phyloP scores from a whole-genome alignment of 2,329 filamentous ascomycete genomes.

The Calonectria honghensis region DNA sequence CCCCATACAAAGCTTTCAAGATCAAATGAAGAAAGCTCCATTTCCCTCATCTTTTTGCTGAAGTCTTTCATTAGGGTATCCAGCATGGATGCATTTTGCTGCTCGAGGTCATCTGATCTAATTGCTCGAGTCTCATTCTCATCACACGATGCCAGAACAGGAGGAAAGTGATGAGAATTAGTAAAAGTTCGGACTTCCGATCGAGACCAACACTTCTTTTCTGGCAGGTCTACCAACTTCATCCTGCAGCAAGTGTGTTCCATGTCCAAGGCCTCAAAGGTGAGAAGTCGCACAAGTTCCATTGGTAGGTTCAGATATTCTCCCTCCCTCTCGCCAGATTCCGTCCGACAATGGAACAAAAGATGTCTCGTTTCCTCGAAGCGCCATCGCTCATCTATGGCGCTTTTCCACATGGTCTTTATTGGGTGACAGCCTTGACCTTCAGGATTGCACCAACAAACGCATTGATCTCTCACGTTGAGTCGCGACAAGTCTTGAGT shows the following conservation, averaged over 20 bases:
- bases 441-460: conserved; percentile 19
- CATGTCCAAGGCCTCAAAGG: conserved; percentile 26
- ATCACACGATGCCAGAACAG: neutral
- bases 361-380: too few species aligned
- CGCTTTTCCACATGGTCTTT: neutral
- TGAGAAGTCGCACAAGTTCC: conserved; percentile 10
- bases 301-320: neutral
- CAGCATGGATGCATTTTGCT: neutral
- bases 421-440: conserved; percentile 15
- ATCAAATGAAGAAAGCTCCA: neutral
- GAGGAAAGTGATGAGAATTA: neutral
- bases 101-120: neutral
- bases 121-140: neutral
- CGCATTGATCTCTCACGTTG: neutral
- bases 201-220: neutral
- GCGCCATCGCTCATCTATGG: neutral
- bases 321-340: neutral
- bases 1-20: neutral
- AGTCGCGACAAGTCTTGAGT: neutral
- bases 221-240: neutral
- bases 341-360: neutral
- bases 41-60: neutral
- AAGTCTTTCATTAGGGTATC: conserved; percentile 8
- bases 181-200: neutral
- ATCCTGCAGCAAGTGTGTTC: conserved; percentile 21